Percentiles rank a stretch among this genome's conserved stretches.
Evolutionary conservation across 2,329 filamentous ascomycete genomes (phyloP).

Genomic region (Arthrocladium fulminans): DNA sequence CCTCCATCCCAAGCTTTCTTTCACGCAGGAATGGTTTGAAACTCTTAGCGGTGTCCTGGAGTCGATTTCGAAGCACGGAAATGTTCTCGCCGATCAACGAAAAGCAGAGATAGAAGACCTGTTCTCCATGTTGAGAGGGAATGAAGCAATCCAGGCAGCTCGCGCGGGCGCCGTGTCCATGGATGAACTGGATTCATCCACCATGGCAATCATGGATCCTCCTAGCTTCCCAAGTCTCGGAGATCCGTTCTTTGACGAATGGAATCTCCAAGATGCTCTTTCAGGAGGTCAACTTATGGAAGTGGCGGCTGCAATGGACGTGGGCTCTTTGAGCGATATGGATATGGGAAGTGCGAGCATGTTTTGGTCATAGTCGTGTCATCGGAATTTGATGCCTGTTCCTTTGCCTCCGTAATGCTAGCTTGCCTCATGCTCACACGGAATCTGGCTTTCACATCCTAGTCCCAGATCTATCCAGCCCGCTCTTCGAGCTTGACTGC

Average conservation of each 20-base stretch:
- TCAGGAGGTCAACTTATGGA: neutral
- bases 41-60: conserved; percentile 40
- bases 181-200: conserved; percentile 14
- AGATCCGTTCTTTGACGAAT: neutral
- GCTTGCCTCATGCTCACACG: too few relatives aligned
- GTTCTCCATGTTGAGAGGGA: conserved; percentile 9
- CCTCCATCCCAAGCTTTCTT: conserved; percentile 29
- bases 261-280: neutral
- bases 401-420: too few relatives aligned
- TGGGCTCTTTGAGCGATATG: too few relatives aligned
- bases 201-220: neutral
- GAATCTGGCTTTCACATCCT: too few relatives aligned
- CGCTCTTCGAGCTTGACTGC: too few relatives aligned
- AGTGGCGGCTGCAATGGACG: neutral
- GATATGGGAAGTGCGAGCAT: too few relatives aligned
- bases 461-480: too few relatives aligned
- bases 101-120: conserved; percentile 40
- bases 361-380: too few relatives aligned
- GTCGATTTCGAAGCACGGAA: conserved; percentile 40
- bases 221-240: neutral
- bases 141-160: too few relatives aligned
- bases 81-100: conserved; percentile 38
- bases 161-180: too few relatives aligned
- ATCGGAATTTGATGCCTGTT: too few relatives aligned
- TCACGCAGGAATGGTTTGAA: conserved; percentile 28